These are phyloP conservation scores for Mucor circinelloides DNA, from an alignment of 371 early-diverging fungal genomes.

Conservation along the genomic window DNA sequence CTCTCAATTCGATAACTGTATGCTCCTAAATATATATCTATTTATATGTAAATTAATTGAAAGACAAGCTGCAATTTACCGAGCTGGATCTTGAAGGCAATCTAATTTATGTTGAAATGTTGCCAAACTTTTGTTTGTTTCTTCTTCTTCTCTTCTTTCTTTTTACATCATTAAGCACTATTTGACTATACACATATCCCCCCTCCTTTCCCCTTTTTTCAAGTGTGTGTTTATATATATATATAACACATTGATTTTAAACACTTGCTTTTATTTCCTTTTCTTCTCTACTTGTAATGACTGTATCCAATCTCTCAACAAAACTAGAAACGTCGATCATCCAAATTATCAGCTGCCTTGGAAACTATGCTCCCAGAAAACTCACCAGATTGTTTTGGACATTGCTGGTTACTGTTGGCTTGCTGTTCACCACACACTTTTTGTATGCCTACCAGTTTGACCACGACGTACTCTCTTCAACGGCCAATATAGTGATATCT, in stretches of 20 bases:
- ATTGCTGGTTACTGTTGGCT: not conserved
- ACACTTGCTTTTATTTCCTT: not conserved
- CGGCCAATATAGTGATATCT: not conserved
- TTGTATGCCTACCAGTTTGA: conserved; percentile 6
- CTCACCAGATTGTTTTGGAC: conserved; percentile 5
- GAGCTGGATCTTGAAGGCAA: not conserved
- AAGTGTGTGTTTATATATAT: not conserved
- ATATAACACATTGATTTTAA: not conserved
- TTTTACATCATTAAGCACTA: not conserved
- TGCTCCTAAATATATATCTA: not conserved
- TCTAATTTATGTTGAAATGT: not conserved
- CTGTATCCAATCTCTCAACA: not conserved
- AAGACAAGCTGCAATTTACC: not conserved
- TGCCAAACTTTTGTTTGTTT: not conserved
- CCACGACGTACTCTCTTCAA: not conserved
- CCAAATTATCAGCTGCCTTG: not conserved
- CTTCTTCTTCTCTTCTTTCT: not conserved
- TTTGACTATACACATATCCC: not conserved
- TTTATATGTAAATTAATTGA: not conserved
- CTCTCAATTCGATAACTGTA: not conserved
- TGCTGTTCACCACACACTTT: conserved; percentile 13
- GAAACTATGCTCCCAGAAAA: conserved; percentile 5
- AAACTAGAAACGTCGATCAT: not conserved
- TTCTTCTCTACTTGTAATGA: not conserved
- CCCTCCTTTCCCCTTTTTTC: not conserved